Percentiles rank a stretch among this genome's conserved stretches.
phyloP scores from a whole-genome alignment of 2,329 filamentous ascomycete species.

The Xylariaceae sp. region DNA sequence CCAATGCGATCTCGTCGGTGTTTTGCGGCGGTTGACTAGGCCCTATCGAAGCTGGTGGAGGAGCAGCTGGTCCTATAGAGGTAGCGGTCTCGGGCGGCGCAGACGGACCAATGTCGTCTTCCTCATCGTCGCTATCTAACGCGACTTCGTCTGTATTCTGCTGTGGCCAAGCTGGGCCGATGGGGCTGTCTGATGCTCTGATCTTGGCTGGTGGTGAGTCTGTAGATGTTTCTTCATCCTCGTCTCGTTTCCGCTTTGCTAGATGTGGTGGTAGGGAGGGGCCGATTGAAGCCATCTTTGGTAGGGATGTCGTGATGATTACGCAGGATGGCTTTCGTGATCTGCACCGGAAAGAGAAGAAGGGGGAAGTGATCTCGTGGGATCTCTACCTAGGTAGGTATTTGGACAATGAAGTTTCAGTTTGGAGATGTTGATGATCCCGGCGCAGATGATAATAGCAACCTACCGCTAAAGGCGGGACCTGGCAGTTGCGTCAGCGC shows the following conservation, averaged over 20 bases:
- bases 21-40: slow-evolving; percentile 22
- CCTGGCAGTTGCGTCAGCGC: no score
- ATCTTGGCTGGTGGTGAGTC: slow-evolving; percentile 46
- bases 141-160: slow-evolving; percentile 44
- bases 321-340: background rate
- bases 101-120: slow-evolving; percentile 26
- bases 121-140: slow-evolving; percentile 25
- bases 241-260: slow-evolving; percentile 59
- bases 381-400: no score
- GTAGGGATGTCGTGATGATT: background rate
- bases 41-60: slow-evolving; percentile 3
- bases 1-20: slow-evolving; percentile 47
- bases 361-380: no score
- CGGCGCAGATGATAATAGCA: no score
- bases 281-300: slow-evolving; percentile 64
- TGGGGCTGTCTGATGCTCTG: slow-evolving; percentile 37
- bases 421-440: no score
- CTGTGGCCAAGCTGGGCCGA: slow-evolving; percentile 17
- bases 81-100: slow-evolving; percentile 7
- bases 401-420: no score
- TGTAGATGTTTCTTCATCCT: slow-evolving; percentile 38
- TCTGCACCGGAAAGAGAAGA: no score
- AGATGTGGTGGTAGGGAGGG: slow-evolving; percentile 68
- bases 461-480: no score
- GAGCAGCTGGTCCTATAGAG: slow-evolving; percentile 15